phyloP scores from a whole-genome alignment of 345 rosid species.

The Salix viminalis region DNA sequence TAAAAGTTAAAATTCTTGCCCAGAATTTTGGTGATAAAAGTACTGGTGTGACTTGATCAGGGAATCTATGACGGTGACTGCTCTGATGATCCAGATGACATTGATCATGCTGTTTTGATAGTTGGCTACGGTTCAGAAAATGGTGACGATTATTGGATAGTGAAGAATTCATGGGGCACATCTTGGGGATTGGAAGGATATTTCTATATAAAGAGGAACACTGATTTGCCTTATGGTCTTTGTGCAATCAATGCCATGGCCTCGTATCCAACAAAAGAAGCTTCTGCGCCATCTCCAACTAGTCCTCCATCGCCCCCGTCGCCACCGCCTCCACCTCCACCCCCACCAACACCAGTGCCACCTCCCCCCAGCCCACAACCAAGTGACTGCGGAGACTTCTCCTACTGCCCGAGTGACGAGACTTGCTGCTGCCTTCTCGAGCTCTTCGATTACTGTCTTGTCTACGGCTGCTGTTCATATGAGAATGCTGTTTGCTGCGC shows the following conservation, averaged over 20 bases:
- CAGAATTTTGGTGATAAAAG: not conserved
- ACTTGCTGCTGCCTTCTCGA: conserved; percentile 65
- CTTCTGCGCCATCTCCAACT: conserved; percentile 54
- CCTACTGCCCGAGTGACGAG: conserved; percentile 50
- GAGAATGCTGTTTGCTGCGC: conserved; percentile 65
- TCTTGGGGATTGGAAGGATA: conserved; percentile 66
- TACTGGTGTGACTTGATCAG: conserved; percentile 24
- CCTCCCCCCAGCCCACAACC: conserved; percentile 58
- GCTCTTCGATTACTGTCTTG: conserved; percentile 39
- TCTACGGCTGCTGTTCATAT: conserved; percentile 60
- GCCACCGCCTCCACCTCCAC: conserved; percentile 25
- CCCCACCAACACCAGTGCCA: conserved; percentile 32
- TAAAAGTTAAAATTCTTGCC: not conserved
- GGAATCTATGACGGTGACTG: conserved; percentile 59
- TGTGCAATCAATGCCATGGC: conserved; percentile 73
- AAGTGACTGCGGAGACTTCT: conserved; percentile 51
- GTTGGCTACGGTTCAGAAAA: conserved; percentile 72
- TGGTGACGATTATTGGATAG: conserved; percentile 74
- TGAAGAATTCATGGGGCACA: conserved; percentile 80
- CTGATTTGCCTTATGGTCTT: conserved; percentile 34
- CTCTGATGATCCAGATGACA: conserved; percentile 51
- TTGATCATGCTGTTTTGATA: conserved; percentile 70
- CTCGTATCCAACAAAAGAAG: conserved; percentile 58
- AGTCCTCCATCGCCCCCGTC: conserved; percentile 33
- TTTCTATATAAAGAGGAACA: conserved; percentile 44